phyloP scores from a whole-genome alignment of 805 yeast species.

The Metschnikowia henanensis region DNA sequence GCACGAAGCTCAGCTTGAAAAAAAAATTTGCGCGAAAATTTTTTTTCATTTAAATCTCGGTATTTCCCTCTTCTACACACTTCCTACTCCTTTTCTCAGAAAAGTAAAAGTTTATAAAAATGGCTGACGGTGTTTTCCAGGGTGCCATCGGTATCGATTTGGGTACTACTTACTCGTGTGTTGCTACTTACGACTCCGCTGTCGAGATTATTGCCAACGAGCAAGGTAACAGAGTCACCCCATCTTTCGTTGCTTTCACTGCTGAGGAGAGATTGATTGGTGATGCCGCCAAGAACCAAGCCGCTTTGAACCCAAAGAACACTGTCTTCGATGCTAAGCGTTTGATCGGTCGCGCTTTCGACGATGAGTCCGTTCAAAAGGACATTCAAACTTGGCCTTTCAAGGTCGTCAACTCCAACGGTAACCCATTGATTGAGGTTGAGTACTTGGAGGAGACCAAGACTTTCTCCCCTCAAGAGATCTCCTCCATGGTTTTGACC shows the following conservation, averaged over 20 bases:
- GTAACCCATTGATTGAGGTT: constrained; percentile 49
- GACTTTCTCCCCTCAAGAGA: constrained; percentile 49
- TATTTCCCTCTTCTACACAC: constrained; percentile 15
- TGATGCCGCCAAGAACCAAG: constrained; percentile 53
- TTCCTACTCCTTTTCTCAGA: constrained; percentile 14
- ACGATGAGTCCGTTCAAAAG: constrained; percentile 60
- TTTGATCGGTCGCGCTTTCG: constrained; percentile 61
- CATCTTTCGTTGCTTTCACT: constrained; percentile 50
- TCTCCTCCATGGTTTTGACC: constrained; percentile 49
- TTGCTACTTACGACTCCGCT: constrained; percentile 50
- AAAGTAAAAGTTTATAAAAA: constrained; percentile 17
- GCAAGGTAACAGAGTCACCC: constrained; percentile 53
- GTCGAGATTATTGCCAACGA: constrained; percentile 52
- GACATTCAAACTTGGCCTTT: constrained; percentile 51
- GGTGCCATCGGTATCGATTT: constrained; percentile 52
- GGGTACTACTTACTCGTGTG: constrained; percentile 54
- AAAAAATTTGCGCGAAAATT: constrained; percentile 19
- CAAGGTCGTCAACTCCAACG: constrained; percentile 44
- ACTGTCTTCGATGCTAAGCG: constrained; percentile 52
- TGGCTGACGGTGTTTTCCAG: constrained; percentile 35
- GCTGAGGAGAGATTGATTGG: constrained; percentile 51
- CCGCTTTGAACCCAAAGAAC: constrained; percentile 51
- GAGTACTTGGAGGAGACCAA: constrained; percentile 48
- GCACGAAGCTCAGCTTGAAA: constrained; percentile 13
- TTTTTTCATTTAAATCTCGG: constrained; percentile 19